Evolutionary conservation across 176 grass and related monocot genomes (phyloP).

Genomic region (Cenchrus fungigraminus): DNA sequence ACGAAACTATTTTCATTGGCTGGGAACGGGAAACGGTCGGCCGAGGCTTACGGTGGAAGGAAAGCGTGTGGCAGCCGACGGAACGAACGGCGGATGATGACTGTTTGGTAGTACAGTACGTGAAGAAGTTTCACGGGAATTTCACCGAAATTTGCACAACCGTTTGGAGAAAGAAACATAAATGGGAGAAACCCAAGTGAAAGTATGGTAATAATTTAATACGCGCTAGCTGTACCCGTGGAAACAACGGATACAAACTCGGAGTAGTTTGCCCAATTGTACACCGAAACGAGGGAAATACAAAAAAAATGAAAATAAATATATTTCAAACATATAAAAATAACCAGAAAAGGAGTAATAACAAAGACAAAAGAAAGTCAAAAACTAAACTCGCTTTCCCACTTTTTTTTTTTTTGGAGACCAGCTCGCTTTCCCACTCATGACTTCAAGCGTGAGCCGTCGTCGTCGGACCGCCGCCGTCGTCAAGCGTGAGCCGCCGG

Average conservation of each 20-base stretch:
- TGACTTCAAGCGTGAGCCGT: no score
- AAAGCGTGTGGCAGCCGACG: neutral
- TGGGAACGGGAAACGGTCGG: neutral
- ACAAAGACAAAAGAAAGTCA: neutral
- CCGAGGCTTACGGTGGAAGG: neutral
- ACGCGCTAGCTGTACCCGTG: neutral
- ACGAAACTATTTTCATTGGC: slow-evolving; percentile 2
- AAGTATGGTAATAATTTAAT: neutral
- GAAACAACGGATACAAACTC: neutral
- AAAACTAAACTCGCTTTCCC: no score
- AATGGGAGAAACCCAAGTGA: neutral
- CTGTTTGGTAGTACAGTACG: neutral
- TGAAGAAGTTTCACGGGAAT: neutral
- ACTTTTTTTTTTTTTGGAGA: no score
- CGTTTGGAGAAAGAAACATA: neutral
- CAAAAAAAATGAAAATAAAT: neutral
- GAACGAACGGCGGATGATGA: neutral
- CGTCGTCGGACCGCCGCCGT: no score
- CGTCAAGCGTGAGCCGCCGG: slow-evolving; percentile 47
- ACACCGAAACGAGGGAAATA: neutral
- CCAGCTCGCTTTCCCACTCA: no score
- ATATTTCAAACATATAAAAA: neutral
- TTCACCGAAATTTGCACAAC: neutral
- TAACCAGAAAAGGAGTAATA: neutral
- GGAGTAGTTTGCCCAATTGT: neutral